A percentile compares a stretch with the other conserved stretches of the same genome.
Evolutionary conservation across 768 basidiomycete genomes (phyloP).

Genomic region (Lentinus brumalis): DNA sequence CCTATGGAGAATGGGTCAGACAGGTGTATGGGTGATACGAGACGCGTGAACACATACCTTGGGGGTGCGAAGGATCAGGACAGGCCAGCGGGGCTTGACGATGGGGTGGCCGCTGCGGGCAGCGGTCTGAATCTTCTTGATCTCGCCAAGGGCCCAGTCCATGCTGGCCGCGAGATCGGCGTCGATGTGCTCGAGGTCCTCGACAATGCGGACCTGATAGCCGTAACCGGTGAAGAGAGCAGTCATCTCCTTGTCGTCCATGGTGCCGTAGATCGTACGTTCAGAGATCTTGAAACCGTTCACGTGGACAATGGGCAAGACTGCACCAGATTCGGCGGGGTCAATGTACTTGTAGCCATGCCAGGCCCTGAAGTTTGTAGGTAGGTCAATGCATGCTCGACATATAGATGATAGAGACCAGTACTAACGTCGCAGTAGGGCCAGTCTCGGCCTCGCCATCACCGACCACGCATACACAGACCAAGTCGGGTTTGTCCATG

Average conservation of each 20-base stretch:
- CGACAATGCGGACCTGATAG: slow-evolving; percentile 86
- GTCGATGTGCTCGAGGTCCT: slow-evolving; percentile 66
- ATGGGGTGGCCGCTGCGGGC: slow-evolving; percentile 78
- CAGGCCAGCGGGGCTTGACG: slow-evolving; percentile 89
- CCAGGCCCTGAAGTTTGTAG: slow-evolving; percentile 57
- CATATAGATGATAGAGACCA: neutral
- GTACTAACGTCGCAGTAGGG: slow-evolving; percentile 61
- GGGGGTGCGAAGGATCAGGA: slow-evolving; percentile 83
- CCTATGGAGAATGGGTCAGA: slow-evolving; percentile 27
- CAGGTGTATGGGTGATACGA: neutral
- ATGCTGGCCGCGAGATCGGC: slow-evolving; percentile 78
- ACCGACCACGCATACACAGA: slow-evolving; percentile 81
- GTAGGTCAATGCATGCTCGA: neutral
- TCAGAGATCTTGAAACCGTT: slow-evolving; percentile 93
- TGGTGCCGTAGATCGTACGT: slow-evolving; percentile 85
- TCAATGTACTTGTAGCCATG: slow-evolving; percentile 90
- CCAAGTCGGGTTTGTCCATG: slow-evolving; percentile 88
- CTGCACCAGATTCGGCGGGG: slow-evolving; percentile 86
- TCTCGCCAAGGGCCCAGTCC: slow-evolving; percentile 78
- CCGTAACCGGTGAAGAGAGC: slow-evolving; percentile 82
- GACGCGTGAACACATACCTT: slow-evolving; percentile 48
- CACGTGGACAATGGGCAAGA: slow-evolving; percentile 87
- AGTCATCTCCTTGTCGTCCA: slow-evolving; percentile 85
- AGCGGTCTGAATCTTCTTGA: slow-evolving; percentile 74
- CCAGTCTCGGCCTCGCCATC: slow-evolving; percentile 88